Evolutionary conservation across 371 early-diverging fungal species (phyloP).

Genomic region (Zychaea mexicana): DNA sequence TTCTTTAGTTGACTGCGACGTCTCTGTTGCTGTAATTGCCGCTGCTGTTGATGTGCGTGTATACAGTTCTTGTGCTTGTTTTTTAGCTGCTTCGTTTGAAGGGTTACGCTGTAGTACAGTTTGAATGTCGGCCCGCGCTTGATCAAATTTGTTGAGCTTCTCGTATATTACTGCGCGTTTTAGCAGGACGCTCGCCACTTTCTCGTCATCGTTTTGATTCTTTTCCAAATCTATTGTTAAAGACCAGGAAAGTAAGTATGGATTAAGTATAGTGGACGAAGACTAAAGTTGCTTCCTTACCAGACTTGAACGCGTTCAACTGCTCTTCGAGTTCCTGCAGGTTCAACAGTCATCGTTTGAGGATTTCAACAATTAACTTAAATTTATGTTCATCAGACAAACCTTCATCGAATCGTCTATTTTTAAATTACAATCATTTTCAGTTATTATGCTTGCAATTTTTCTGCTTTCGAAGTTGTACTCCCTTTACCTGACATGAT

Average conservation of each 20-base stretch:
- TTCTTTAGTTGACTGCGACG: background rate
- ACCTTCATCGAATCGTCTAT: background rate
- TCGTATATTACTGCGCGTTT: slow-evolving; percentile 44
- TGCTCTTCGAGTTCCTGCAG: background rate
- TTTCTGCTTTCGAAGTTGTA: background rate
- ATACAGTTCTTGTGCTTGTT: slow-evolving; percentile 20
- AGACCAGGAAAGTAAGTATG: no score
- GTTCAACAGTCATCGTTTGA: background rate
- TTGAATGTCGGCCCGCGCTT: slow-evolving; percentile 41
- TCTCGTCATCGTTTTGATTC: slow-evolving; percentile 17
- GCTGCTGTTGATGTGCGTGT: background rate
- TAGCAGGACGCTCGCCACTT: slow-evolving; percentile 20
- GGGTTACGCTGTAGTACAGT: slow-evolving; percentile 38
- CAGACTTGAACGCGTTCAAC: background rate
- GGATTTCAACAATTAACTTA: background rate
- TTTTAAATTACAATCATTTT: background rate
- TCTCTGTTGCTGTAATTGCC: background rate
- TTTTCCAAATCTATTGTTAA: slow-evolving; percentile 14
- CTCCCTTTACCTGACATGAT: background rate
- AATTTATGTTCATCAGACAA: background rate
- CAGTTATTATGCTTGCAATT: background rate
- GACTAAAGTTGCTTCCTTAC: background rate
- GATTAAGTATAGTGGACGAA: no score
- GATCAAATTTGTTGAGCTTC: slow-evolving; percentile 24
- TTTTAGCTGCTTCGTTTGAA: slow-evolving; percentile 34